Base-by-base conservation (phyloP, 179 eudicot species). In the Silene vulgaris region DNA sequence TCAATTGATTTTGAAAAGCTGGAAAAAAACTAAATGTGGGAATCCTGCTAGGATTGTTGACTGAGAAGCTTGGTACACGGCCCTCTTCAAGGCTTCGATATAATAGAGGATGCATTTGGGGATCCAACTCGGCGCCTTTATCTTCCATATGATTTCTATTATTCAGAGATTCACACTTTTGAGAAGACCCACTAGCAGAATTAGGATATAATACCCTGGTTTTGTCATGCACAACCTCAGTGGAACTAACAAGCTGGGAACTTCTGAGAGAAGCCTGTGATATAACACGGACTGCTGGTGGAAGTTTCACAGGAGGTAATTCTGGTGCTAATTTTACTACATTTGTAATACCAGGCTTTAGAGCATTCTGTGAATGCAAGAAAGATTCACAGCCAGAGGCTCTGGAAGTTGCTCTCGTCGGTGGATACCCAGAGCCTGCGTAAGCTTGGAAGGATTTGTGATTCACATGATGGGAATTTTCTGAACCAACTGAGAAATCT, bases 231-330 rank as follows among this genome's bases (percentile, higher is more conserved):
- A 73, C 66, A 81, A 73, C 72, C 73, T 68, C 85, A 60, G 73
- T 35, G 37, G 85, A 77, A 73, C 87, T 57, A 73, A 83, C 87
- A 75, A 75, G 81, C 67, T 85, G 89, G 62, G 86, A 86, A 74
- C 74, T 82, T 81, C 84, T 86, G 74, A 90, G 81, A 77, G 91
- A 86, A 71, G 95, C 89, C 80, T 87, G 91, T 60, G 97, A 83
- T 79, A 95, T 95, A 54, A 95, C 78, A 56, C 97, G 91, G 62
- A 89, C 99, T 68, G 97, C 87, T 66, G 99, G 85, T 62, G 99
- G 99, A 77, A 95, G 97, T 86, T 92, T 92, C 56, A 95, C 93
- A 82, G 97, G 99, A 74, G 99, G 99, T 84, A 95, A 85, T 78
- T 86, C 89, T 65, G 99, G 99, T 56, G 99, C 97, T 83, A 95